Evolutionary conservation across 805 yeast genomes (phyloP), one percentile per base, ranked within the genome.

Genomic region (Pichia sporocuriosa): DNA sequence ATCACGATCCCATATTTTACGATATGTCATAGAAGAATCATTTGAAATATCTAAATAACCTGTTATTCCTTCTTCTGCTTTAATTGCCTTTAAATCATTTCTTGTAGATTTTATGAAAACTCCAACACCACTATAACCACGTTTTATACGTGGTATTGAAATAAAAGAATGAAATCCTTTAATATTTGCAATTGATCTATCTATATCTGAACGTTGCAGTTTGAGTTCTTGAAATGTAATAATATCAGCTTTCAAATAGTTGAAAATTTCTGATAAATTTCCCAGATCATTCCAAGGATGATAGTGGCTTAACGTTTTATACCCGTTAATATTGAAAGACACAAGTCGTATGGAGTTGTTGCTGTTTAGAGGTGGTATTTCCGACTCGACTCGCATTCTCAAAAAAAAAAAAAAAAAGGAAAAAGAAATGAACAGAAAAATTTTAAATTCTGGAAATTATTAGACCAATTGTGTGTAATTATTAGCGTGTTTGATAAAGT

Each of bases 81-180:
- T 77, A 3, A 73, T 38, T 1, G 87, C 86, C 2, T 69, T 62
- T 2, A 69, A 57, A 10, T 58, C 60, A 0, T 60, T 62, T 1
- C 55, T 51, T 1, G 81, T 77, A 3, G 66, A 60, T 35, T 88
- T 64, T 2, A 85, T 70, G 62, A 85, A 90, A 3, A 90, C 73
- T 0, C 89, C 95, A 1, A 90, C 97, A 0, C 98, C 98, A 42
- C 90, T 76, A 58, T 93, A 93, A 0, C 97, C 97, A 54, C 79
- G 84, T 56, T 78, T 84, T 3, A 56, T 43, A 10, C 57, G 58
- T 0, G 96, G 95, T 11, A 87, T 64, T 0, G 90, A 69, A 26
- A 87, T 73, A 52, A 78, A 90, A 2, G 84, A 69, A 20, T 70
- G 64, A 55, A 71, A 90, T 1, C 79, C 77, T 1, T 69, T 77